phyloP scores from a whole-genome alignment of 495 filamentous ascomycete genomes.

The Aspergillus heteromorphus region DNA sequence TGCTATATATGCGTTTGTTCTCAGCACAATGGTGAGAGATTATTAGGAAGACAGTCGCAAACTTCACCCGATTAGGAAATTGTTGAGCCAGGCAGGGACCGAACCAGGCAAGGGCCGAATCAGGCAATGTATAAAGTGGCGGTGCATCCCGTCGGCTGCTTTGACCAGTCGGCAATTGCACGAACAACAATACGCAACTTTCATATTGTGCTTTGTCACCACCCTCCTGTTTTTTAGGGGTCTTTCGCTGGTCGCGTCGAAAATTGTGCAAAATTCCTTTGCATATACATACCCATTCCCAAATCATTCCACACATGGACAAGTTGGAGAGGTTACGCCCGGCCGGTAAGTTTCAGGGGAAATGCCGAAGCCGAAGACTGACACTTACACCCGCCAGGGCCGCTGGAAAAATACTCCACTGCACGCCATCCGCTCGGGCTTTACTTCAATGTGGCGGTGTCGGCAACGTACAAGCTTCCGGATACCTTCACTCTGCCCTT shows the following conservation, averaged over 20 bases:
- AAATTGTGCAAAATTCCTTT: neutral
- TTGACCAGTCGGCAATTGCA: too few species aligned
- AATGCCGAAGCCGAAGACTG: conserved; percentile 1
- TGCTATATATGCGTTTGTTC: too few species aligned
- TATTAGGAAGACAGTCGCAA: neutral
- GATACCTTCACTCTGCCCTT: conserved; percentile 22
- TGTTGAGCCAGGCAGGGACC: too few species aligned
- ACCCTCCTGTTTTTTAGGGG: neutral
- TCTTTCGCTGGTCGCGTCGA: neutral
- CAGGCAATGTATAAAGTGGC: neutral
- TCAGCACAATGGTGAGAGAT: too few species aligned
- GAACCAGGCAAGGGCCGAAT: too few species aligned
- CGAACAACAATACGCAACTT: neutral
- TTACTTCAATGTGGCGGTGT: conserved; percentile 38
- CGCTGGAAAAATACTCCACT: conserved; percentile 40
- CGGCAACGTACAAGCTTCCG: conserved; percentile 35
- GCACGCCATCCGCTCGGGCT: conserved; percentile 37
- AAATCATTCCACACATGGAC: conserved; percentile 10
- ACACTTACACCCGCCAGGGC: conserved; percentile 23
- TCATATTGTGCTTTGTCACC: neutral
- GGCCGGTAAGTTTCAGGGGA: conserved; percentile 20
- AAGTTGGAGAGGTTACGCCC: conserved; percentile 24
- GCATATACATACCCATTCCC: neutral
- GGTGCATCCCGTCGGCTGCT: too few species aligned
- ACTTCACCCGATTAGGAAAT: neutral